Evolutionary conservation across 495 filamentous ascomycete species (phyloP).

Genomic region (Neurospora intermedia): DNA sequence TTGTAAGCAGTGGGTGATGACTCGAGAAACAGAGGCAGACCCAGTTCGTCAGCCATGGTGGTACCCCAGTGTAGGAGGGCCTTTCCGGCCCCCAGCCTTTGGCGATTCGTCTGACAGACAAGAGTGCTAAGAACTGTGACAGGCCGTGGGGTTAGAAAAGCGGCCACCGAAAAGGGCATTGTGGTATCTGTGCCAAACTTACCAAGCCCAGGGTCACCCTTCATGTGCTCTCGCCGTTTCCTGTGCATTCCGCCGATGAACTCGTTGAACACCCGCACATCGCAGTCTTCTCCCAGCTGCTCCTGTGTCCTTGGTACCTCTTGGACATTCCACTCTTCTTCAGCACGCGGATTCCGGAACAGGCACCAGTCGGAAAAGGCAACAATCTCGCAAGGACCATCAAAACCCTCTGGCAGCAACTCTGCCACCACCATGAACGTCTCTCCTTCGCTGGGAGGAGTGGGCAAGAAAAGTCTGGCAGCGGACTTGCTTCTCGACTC

Average conservation of each 20-base stretch:
- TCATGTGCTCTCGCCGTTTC: conserved; percentile 4
- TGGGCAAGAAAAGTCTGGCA: conserved; percentile 1
- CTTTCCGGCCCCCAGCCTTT: conserved; percentile 18
- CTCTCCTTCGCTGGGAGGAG: conserved; percentile 2
- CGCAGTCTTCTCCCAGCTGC: conserved; percentile 13
- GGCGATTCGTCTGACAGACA: conserved; percentile 10
- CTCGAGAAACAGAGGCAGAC: conserved; percentile 13
- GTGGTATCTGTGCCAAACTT: conserved; percentile 1
- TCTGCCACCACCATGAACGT: conserved; percentile 15
- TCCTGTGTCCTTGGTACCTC: conserved; percentile 7
- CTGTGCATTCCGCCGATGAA: conserved; percentile 16
- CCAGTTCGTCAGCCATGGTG: conserved; percentile 18
- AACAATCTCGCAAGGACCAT: conserved; percentile 14
- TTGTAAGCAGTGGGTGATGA: conserved; percentile 18
- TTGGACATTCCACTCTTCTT: conserved; percentile 18
- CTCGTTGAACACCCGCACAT: conserved; percentile 10
- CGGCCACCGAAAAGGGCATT: neutral
- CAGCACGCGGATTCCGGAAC: conserved; percentile 7
- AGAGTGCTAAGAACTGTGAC: conserved; percentile 18
- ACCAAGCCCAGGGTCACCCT: conserved; percentile 18
- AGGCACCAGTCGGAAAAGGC: conserved; percentile 19
- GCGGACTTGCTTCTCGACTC: conserved; percentile 7
- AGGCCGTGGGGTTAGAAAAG: neutral
- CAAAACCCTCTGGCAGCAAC: conserved; percentile 7
- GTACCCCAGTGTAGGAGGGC: conserved; percentile 16